Base-by-base conservation (phyloP, 2,329 filamentous ascomycete genomes). In the Cryoendolithus antarcticus region DNA sequence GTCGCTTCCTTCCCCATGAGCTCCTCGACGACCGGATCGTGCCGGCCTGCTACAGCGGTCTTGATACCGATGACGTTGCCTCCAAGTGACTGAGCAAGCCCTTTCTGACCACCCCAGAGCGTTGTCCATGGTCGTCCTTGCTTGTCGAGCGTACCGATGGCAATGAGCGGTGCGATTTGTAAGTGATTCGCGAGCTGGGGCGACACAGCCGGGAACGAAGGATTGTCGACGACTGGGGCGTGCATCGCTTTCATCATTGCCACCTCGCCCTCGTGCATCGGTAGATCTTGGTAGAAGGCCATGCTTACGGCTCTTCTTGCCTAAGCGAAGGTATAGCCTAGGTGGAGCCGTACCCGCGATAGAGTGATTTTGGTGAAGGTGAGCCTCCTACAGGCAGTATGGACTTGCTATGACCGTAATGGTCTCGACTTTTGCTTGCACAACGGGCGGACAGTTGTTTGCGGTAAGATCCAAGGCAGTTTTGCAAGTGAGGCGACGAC, bases 101-200 rank as follows among this genome's bases (percentile, higher is more conserved):
- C 82, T 1, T 71, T 60, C 42, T 78, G 66, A 10, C 85, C 85
- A n/a, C 83, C 83, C 75, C 81, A 82, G 6, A 93, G 46, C 0
- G 81, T 81, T 10, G 80, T 81, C 85, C 85, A 93, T 1, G 82
- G 83, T 13, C 74, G 64, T 2, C 71, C 71, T 12, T 75, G 52
- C 2, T 62, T 58, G 52, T 91, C 84, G 1, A 88, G 61, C 0
- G 82, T 74, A 1, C 85, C 85, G 12, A 93, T 61, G 0, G 82
- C 83, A 9, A 91, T 65, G 6, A 91, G 65, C 1, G 82, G 77
- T 0, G 75, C 77, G 10, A 62, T 62, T 37, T 71, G 66, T 3
- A 86, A 67, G 44, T 82, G 71, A 45, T 68, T 63, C 1, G 67
- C 74, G 13, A 80, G 78, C n/a, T 74, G 67, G 4, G 68, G 65